A percentile compares a stretch with the other conserved stretches of the same genome.
Evolutionary conservation across 2,329 filamentous ascomycete genomes (phyloP).

Genomic region (Pleomassaria siparia): DNA sequence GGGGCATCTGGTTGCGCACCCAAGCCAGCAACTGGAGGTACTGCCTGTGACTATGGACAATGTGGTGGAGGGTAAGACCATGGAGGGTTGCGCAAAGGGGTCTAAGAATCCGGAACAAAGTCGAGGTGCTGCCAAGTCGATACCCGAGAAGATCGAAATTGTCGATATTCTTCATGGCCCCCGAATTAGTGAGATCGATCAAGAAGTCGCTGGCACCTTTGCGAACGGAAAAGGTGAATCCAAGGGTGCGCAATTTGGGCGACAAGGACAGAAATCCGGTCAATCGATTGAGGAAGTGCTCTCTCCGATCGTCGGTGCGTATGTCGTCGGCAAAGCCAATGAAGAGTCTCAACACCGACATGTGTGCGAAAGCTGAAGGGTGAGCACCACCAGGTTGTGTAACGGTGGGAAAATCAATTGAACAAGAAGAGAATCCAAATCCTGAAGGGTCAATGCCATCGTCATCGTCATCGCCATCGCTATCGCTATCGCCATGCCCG

Average conservation of each 20-base stretch:
- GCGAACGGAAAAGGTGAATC: neutral
- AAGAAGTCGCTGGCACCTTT: neutral
- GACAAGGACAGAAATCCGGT: neutral
- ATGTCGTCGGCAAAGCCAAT: too few relatives aligned
- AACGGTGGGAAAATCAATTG: constrained; percentile 1
- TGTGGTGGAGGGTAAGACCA: too few relatives aligned
- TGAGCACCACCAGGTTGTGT: neutral
- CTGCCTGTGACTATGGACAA: neutral
- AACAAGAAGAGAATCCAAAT: neutral
- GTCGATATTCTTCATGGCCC: neutral
- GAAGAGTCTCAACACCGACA: neutral
- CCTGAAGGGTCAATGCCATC: neutral
- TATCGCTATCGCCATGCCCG: too few relatives aligned
- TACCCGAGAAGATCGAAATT: neutral
- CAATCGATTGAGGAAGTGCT: neutral
- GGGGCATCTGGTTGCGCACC: neutral
- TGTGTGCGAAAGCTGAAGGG: constrained; percentile 1
- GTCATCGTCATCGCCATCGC: too few relatives aligned
- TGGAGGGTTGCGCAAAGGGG: neutral
- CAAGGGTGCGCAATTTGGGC: neutral
- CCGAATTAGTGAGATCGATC: neutral
- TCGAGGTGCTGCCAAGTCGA: neutral
- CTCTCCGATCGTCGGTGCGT: too few relatives aligned
- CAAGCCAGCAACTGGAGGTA: neutral
- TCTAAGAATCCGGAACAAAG: neutral